Conservation (phyloP, 768 basidiomycete genomes). For the Pleurotus citrinopileatus region DNA sequence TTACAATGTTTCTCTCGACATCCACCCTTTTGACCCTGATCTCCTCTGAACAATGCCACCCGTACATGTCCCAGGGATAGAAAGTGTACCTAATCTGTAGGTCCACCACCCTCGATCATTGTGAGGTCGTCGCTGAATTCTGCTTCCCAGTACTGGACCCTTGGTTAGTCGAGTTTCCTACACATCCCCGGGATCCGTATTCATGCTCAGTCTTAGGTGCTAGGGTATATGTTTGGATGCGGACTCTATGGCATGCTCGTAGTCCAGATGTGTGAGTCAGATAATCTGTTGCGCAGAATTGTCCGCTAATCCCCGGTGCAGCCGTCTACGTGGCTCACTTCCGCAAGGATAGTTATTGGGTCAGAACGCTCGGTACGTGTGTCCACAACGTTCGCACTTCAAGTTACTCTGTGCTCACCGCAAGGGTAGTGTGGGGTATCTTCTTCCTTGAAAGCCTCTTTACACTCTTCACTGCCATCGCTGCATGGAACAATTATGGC, state of each 20-base stretch:
- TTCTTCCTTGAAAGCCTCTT: slow-evolving; percentile 17
- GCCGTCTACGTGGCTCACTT: slow-evolving; percentile 16
- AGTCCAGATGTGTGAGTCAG: slow-evolving; percentile 17
- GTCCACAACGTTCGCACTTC: not conserved
- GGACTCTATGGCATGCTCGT: slow-evolving; percentile 18
- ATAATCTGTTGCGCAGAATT: not conserved
- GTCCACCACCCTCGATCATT: not conserved
- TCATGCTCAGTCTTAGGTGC: slow-evolving; percentile 7
- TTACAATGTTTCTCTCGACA: no score
- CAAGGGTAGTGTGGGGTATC: slow-evolving; percentile 17
- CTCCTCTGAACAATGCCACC: not conserved
- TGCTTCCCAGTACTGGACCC: not conserved
- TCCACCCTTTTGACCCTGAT: not conserved
- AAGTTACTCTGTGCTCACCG: not conserved
- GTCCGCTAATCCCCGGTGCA: not conserved
- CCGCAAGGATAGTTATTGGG: slow-evolving; percentile 11
- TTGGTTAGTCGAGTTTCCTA: not conserved
- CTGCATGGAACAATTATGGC: slow-evolving; percentile 16
- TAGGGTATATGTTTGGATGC: slow-evolving; percentile 19
- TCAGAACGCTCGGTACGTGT: slow-evolving; percentile 14
- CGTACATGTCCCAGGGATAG: not conserved
- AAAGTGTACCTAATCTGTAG: not conserved
- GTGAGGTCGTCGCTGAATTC: not conserved
- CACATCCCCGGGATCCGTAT: not conserved
- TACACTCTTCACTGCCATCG: slow-evolving; percentile 16